Percentiles rank a stretch among this genome's conserved stretches.
These are phyloP conservation scores for Populus davidiana DNA, from an alignment of 345 rosid species.

Conservation along the genomic window DNA sequence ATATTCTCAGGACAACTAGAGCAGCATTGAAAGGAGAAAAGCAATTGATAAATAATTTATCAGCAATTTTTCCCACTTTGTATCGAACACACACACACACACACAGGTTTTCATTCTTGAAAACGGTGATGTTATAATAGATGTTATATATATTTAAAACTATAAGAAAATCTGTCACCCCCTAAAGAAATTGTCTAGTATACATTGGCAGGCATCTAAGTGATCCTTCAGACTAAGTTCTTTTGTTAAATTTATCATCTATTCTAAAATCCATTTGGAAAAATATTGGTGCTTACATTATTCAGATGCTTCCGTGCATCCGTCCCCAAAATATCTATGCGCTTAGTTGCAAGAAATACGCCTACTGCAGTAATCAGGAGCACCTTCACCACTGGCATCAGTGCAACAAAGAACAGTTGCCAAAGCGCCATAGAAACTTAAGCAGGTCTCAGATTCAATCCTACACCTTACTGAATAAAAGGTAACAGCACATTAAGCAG, in stretches of 20 bases:
- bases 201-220: background rate
- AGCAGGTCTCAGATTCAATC: no score
- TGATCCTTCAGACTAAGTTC: background rate
- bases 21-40: background rate
- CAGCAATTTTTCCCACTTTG: no score
- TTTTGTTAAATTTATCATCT: background rate
- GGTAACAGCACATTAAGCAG: no score
- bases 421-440: background rate
- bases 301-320: slow-evolving; percentile 39
- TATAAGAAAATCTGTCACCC: no score
- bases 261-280: background rate
- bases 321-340: slow-evolving; percentile 26
- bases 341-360: slow-evolving; percentile 33
- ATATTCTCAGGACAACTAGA: no score
- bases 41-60: no score
- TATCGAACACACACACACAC: no score
- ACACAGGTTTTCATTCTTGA: no score
- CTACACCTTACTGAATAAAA: no score
- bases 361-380: slow-evolving; percentile 41
- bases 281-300: background rate
- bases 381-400: slow-evolving; percentile 36
- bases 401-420: slow-evolving; percentile 26
- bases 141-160: no score
- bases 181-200: no score
- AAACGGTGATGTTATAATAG: no score